phyloP scores from a whole-genome alignment of 345 rosid genomes.

The Lumnitzera racemosa region DNA sequence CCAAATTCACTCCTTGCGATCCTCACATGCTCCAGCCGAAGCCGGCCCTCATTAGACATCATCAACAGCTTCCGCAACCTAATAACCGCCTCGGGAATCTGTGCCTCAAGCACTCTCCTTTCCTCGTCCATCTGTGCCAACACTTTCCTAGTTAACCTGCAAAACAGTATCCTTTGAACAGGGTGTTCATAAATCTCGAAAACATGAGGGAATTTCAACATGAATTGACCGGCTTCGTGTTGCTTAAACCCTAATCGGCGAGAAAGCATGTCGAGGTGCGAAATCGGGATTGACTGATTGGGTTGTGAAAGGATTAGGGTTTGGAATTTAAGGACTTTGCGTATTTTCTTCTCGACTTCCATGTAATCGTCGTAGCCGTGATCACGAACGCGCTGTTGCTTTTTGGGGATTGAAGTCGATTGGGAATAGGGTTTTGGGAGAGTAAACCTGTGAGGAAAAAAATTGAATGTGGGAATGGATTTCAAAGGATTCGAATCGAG shows the following conservation, averaged over 20 bases:
- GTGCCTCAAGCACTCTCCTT: slow-evolving; percentile 48
- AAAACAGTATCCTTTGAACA: slow-evolving; percentile 68
- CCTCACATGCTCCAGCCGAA: slow-evolving; percentile 74
- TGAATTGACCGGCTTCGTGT: slow-evolving; percentile 61
- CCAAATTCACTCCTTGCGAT: slow-evolving; percentile 80
- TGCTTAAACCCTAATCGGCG: slow-evolving; percentile 77
- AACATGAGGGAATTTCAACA: slow-evolving; percentile 80
- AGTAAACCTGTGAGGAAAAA: slow-evolving; percentile 9
- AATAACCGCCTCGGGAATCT: slow-evolving; percentile 54
- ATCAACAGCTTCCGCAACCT: slow-evolving; percentile 68
- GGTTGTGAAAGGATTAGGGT: slow-evolving; percentile 60
- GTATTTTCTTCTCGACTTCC: slow-evolving; percentile 84
- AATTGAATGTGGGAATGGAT: slow-evolving; percentile 1
- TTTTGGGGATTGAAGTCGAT: slow-evolving; percentile 77
- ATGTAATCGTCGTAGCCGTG: slow-evolving; percentile 94
- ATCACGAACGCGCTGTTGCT: slow-evolving; percentile 71
- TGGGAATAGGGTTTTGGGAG: slow-evolving; percentile 41
- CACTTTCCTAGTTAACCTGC: slow-evolving; percentile 63
- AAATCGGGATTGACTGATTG: slow-evolving; percentile 50
- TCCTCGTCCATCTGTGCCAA: slow-evolving; percentile 60
- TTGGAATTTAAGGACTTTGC: slow-evolving; percentile 75
- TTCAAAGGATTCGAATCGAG: slow-evolving; percentile 7
- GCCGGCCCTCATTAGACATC: slow-evolving; percentile 73
- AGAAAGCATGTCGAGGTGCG: slow-evolving; percentile 63
- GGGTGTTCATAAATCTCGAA: slow-evolving; percentile 92